Evolutionary conservation across 2,329 filamentous ascomycete genomes (phyloP).

Genomic region (Penicillium sp.): DNA sequence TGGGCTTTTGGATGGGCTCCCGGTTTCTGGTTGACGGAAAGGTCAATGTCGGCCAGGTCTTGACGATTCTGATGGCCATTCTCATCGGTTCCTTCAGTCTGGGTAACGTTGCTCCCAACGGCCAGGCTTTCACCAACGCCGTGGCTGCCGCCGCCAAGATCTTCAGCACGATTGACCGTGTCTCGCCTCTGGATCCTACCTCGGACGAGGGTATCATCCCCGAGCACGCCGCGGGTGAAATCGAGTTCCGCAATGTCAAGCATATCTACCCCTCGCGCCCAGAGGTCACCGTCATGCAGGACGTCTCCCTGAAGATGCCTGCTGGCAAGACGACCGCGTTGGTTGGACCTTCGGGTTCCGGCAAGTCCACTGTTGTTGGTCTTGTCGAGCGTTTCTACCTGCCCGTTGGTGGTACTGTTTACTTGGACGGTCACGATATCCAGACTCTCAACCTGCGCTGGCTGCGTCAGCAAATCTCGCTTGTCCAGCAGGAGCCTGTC

Average conservation of each 20-base stretch:
- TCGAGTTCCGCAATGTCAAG: conserved; percentile 80
- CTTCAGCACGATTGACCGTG: conserved; percentile 86
- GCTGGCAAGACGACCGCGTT: conserved; percentile 91
- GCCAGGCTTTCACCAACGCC: conserved; percentile 81
- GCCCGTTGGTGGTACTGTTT: conserved; percentile 76
- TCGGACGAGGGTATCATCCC: conserved; percentile 71
- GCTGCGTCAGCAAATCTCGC: conserved; percentile 86
- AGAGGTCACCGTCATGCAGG: conserved; percentile 85
- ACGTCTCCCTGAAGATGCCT: conserved; percentile 76
- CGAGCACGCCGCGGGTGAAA: conserved; percentile 71
- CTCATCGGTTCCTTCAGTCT: conserved; percentile 93
- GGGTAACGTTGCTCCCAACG: conserved; percentile 81
- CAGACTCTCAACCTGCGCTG: conserved; percentile 81
- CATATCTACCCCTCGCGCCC: conserved; percentile 94
- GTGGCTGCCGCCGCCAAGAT: conserved; percentile 88
- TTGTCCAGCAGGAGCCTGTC: conserved; percentile 91
- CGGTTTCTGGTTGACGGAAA: conserved; percentile 69
- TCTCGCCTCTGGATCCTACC: conserved; percentile 79
- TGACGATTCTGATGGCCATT: conserved; percentile 86
- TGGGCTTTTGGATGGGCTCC: conserved; percentile 87
- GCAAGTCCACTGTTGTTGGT: conserved; percentile 92
- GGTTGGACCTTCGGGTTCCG: conserved; percentile 90
- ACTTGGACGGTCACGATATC: conserved; percentile 81
- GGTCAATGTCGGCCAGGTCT: conserved; percentile 67
- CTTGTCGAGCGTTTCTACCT: conserved; percentile 93